A percentile compares a stretch with the other conserved stretches of the same genome.
phyloP scores from a whole-genome alignment of 768 basidiomycete species.

The Suillus clintonianus region DNA sequence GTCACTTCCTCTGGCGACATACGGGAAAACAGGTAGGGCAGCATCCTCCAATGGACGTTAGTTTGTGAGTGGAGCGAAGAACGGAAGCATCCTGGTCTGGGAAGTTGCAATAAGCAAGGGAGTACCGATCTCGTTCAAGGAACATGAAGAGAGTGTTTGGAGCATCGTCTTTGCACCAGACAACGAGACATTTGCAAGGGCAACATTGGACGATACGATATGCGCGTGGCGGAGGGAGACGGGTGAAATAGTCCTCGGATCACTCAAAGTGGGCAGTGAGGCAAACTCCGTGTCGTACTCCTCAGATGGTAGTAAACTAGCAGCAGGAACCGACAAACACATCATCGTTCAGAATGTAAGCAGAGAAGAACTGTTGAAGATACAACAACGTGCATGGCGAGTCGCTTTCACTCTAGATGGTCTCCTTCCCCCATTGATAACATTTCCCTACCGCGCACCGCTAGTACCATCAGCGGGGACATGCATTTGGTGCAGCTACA shows the following conservation, averaged over 20 bases:
- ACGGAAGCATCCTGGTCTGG: neutral
- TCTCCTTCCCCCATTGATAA: no score
- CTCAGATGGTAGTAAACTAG: neutral
- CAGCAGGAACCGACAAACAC: slow-evolving; percentile 3
- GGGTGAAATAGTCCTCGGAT: neutral
- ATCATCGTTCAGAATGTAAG: neutral
- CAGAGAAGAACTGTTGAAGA: neutral
- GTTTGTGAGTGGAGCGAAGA: neutral
- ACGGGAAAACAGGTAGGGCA: neutral
- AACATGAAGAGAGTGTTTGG: neutral
- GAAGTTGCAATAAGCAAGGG: neutral
- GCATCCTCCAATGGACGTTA: neutral
- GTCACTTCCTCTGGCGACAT: neutral
- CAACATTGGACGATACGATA: neutral
- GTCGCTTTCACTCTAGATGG: neutral
- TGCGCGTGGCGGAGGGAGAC: neutral
- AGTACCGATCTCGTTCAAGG: neutral
- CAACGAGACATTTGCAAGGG: neutral
- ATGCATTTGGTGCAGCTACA: no score
- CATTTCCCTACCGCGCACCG: no score
- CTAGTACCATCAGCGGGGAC: no score
- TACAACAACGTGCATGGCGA: neutral
- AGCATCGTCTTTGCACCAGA: neutral
- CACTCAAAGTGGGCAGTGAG: neutral
- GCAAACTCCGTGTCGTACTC: neutral